Evolutionary conservation across 1,284 basidiomycete species (phyloP).

Genomic region (Ganoderma resinaceum): DNA sequence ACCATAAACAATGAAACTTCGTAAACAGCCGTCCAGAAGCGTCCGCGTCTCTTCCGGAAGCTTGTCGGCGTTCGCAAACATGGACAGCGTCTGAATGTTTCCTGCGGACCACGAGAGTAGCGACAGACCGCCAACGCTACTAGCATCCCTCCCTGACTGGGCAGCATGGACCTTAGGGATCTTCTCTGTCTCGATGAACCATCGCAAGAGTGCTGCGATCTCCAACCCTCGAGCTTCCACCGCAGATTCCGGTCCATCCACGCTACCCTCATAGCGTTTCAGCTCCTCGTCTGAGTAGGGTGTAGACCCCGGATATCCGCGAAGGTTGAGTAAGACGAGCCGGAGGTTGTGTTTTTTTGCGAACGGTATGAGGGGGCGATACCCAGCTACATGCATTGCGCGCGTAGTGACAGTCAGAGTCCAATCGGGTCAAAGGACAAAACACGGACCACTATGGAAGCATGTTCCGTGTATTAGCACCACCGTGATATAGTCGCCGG

Average conservation of each 20-base stretch:
- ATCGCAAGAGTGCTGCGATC: constrained; percentile 37
- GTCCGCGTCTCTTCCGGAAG: constrained; percentile 27
- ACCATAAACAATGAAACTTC: constrained; percentile 37
- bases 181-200: constrained; percentile 34
- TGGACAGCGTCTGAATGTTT: constrained; percentile 25
- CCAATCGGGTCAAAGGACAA: too few relatives aligned
- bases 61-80: constrained; percentile 34
- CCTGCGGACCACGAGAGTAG: constrained; percentile 39
- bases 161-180: constrained; percentile 28
- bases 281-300: constrained; percentile 33
- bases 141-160: not conserved
- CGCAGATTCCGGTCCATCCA: constrained; percentile 19
- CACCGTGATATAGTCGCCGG: constrained; percentile 31
- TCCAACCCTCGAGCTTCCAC: constrained; percentile 33
- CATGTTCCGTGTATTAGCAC: constrained; percentile 36
- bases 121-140: constrained; percentile 32
- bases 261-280: constrained; percentile 15
- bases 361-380: constrained; percentile 33
- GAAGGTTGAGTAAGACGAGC: constrained; percentile 40
- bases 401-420: too few relatives aligned
- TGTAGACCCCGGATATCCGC: constrained; percentile 41
- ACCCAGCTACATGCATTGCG: constrained; percentile 35
- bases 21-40: constrained; percentile 29
- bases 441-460: constrained; percentile 33
- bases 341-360: constrained; percentile 36